A percentile compares a stretch with the other conserved stretches of the same genome.
phyloP scores from a whole-genome alignment of 257 asterid species.

The Solanum paucissectum region DNA sequence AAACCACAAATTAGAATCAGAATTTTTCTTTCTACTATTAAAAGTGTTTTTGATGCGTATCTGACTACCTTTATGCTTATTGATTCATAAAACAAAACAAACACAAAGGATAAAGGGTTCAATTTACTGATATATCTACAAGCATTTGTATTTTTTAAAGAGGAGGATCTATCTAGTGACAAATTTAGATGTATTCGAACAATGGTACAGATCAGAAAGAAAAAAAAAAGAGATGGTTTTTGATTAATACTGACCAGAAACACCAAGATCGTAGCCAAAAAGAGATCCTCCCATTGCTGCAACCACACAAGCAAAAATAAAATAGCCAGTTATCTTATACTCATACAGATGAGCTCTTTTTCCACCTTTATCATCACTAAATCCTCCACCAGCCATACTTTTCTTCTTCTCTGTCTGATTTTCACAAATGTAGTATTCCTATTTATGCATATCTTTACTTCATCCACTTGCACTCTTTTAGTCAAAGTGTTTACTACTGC shows the following conservation, averaged over 20 bases:
- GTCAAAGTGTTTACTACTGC: background rate
- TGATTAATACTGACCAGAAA: constrained; percentile 42
- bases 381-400: constrained; percentile 67
- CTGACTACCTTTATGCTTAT: background rate
- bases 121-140: background rate
- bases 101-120: background rate
- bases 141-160: background rate
- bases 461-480: background rate
- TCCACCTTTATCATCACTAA: constrained; percentile 24
- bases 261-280: constrained; percentile 89
- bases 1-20: background rate
- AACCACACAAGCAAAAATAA: constrained; percentile 62
- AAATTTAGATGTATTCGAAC: background rate
- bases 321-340: constrained; percentile 53
- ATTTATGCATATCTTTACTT: background rate
- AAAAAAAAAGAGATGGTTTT: too few species aligned
- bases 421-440: background rate
- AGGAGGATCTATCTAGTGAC: background rate
- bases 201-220: background rate
- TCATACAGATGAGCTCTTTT: constrained; percentile 67
- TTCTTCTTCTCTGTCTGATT: background rate
- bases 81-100: background rate
- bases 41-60: background rate
- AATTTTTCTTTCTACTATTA: background rate
- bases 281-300: constrained; percentile 85